Base-by-base conservation (phyloP, 768 basidiomycete species). In the Russula brevipes region DNA sequence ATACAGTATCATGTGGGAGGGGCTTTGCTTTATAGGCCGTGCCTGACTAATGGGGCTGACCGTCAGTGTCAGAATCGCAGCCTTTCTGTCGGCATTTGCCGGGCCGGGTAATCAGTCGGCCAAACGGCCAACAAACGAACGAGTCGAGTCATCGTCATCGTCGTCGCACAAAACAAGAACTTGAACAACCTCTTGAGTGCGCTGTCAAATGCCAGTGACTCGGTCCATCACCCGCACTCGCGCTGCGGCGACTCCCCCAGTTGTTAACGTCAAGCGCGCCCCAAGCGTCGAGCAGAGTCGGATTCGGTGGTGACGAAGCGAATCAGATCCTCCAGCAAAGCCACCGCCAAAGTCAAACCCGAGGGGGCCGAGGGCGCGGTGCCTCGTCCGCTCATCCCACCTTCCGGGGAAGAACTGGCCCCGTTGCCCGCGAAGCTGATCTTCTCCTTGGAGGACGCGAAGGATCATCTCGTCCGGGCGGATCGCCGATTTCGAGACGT, bases 401-500 rank as follows among this genome's bases (percentile, higher is more conserved):
- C 46, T 1, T 47, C 69, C 12, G 56, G 14, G 5, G 61, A 57
- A 59, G 53, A 60, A 14, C 16, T 42, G 38, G 59, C 55, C 17
- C 71, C 87, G 41, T 80, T 94, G 11, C 89, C 91, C 4, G 85
- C 89, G 1, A 75, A 80, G 8, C 80, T 94, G 39, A 80, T 81
- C 6, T 95, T 95, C 75, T 81, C 83, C n/a, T 86, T 92, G 66
- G 82, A 86, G 51, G 82, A 85, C 8, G 93, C 90, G 1, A 90
- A 86, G 70, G 58, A 75, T 14, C 91, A 95, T 70, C 81, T 95
- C 38, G 82, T 85, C 59, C 59, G 67, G 2, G 81, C 78, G 7
- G 94, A 95, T 69, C 70, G 77, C 11, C 84, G 94, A 4, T 97
- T 94, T 74, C 76, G 77, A 56, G 80, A 82, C 44, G 64, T 95